Conservation (phyloP, 73 alveolate genomes). For the Tetrahymena elliotti region DNA sequence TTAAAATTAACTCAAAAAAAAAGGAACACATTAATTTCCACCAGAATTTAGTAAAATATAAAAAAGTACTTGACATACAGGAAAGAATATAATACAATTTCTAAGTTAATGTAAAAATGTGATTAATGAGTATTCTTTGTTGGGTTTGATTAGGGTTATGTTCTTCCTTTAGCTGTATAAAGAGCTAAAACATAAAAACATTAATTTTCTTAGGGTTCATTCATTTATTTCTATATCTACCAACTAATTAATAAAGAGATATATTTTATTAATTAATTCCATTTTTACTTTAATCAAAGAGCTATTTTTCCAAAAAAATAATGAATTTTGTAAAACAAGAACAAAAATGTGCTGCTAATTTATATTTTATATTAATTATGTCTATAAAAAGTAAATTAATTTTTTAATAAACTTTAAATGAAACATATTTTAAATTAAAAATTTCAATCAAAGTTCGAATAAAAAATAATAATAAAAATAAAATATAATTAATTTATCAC, state of each 20-base stretch:
- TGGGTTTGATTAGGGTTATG: background rate
- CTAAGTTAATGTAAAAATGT: background rate
- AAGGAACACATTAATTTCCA: background rate
- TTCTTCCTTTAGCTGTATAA: background rate
- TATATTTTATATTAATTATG: background rate
- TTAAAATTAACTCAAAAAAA: background rate
- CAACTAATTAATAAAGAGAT: no score
- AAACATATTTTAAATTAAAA: no score
- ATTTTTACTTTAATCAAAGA: background rate
- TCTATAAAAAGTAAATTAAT: no score
- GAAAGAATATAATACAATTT: background rate
- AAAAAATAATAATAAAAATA: no score
- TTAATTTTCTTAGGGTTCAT: background rate
- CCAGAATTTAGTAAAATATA: background rate
- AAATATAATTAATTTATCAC: no score
- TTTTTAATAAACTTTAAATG: no score
- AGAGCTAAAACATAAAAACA: background rate
- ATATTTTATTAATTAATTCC: no score
- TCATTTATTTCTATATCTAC: no score
- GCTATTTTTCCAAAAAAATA: background rate
- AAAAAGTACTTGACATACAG: background rate
- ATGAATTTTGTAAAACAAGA: background rate
- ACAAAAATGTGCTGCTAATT: background rate
- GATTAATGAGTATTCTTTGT: background rate
- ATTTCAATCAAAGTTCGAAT: no score